A percentile compares a stretch with the other conserved stretches of the same genome.
Evolutionary conservation across 305 asterid species (phyloP).

Genomic region (Fraxinus platypoda): DNA sequence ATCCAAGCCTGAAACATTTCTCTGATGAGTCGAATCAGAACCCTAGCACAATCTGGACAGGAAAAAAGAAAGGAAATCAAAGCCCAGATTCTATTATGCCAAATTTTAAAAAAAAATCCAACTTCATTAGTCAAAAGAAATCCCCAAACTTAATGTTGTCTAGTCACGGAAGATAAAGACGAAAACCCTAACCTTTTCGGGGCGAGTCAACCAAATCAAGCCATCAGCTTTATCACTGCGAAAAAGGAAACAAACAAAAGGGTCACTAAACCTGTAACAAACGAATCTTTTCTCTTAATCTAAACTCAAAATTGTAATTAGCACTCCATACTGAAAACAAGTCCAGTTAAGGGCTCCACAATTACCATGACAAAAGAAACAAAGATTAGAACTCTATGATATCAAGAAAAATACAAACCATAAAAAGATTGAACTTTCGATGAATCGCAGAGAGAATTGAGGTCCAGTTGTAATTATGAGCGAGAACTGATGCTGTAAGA

Average conservation of each 20-base stretch:
- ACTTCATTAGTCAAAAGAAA: neutral
- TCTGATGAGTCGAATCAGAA: neutral
- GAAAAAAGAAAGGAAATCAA: neutral
- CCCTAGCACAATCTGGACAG: neutral
- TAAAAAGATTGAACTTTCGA: neutral
- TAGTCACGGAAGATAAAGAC: neutral
- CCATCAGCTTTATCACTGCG: constrained; percentile 10
- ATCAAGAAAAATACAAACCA: constrained; percentile 12
- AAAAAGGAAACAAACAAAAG: constrained; percentile 1
- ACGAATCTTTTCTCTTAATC: neutral
- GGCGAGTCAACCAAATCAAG: constrained; percentile 4
- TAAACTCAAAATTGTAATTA: neutral
- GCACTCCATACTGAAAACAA: neutral
- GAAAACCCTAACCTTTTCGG: constrained; percentile 1
- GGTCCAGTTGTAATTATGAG: neutral
- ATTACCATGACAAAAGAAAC: neutral
- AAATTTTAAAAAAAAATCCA: neutral
- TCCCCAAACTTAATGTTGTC: constrained; percentile 11
- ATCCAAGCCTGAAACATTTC: neutral
- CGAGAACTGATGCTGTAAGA: neutral
- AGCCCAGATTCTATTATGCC: neutral
- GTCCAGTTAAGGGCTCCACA: neutral
- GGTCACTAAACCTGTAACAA: constrained; percentile 18
- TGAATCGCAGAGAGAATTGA: neutral
- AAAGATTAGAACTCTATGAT: constrained; percentile 9